Percentiles rank a stretch among this genome's conserved stretches.
Evolutionary conservation across 1,284 basidiomycete species (phyloP).

Genomic region (Trichosporon sp.): DNA sequence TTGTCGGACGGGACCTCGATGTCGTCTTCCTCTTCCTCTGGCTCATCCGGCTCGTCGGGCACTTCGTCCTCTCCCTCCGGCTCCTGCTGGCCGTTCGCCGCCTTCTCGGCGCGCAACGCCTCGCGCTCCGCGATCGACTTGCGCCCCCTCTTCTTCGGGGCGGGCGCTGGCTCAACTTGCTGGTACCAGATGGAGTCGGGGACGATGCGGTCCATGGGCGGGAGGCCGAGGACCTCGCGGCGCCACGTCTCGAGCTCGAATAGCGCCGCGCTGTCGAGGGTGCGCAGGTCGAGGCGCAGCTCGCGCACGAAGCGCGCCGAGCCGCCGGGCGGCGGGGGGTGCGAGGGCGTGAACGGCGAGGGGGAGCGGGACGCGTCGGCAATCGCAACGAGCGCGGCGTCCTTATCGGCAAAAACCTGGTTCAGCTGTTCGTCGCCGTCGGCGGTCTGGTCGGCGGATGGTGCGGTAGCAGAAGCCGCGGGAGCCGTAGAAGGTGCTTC

Average conservation of each 20-base stretch:
- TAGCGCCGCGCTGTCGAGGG: conserved; percentile 37
- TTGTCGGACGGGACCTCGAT: not conserved
- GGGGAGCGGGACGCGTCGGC: conserved; percentile 7
- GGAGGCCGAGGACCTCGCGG: conserved; percentile 28
- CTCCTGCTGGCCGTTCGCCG: not conserved
- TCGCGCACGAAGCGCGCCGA: conserved; percentile 32
- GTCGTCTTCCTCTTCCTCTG: not conserved
- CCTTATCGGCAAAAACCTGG: not conserved
- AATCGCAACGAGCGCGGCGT: not conserved
- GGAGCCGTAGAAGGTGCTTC: not conserved
- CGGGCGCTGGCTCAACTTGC: not conserved
- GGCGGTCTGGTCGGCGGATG: not conserved
- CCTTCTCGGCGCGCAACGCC: not conserved
- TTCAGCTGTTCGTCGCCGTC: not conserved
- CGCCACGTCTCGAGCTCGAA: conserved; percentile 42
- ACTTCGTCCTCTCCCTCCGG: not conserved
- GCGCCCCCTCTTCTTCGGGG: conserved; percentile 3
- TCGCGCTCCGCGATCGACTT: not conserved
- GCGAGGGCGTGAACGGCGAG: conserved; percentile 10
- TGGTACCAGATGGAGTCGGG: conserved; percentile 26
- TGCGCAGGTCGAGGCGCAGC: conserved; percentile 38
- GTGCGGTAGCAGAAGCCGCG: not conserved
- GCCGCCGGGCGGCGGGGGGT: conserved; percentile 30
- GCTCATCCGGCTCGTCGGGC: not conserved
- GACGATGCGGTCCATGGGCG: conserved; percentile 24